Percentiles rank a stretch among this genome's conserved stretches.
These are phyloP conservation scores for Nasturtium officinale DNA, from an alignment of 345 rosid species.

Conservation along the genomic window DNA sequence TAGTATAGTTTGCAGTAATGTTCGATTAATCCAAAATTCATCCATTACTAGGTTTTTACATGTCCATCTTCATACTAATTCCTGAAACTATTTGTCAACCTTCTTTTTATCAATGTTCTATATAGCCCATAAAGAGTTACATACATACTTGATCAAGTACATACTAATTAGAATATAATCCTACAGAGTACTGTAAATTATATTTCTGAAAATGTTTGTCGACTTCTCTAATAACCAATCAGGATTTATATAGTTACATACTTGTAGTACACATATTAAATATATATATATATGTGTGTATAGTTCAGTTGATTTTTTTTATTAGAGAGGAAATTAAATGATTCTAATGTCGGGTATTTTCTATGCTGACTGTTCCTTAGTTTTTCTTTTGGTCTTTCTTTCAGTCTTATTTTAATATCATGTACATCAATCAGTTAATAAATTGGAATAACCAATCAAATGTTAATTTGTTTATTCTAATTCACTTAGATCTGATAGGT, in stretches of 20 bases:
- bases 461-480: background rate
- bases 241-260: background rate
- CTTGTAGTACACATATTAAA: no score
- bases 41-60: no score
- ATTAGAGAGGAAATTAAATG: background rate
- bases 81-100: background rate
- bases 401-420: background rate
- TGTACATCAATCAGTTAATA: slow-evolving; percentile 26
- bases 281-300: no score
- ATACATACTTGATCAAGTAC: no score
- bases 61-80: background rate
- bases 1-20: background rate
- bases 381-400: slow-evolving; percentile 1
- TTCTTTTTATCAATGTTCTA: no score
- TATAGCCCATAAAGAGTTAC: no score
- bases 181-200: no score
- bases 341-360: background rate
- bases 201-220: background rate
- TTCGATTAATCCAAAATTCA: background rate
- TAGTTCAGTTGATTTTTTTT: background rate
- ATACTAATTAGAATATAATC: no score
- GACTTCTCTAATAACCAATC: background rate
- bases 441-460: slow-evolving; percentile 33
- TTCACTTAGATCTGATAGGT: background rate
- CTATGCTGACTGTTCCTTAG: slow-evolving; percentile 1